Evolutionary conservation across 2,329 filamentous ascomycete species (phyloP).

Genomic region (Hirsutella thompsonii): DNA sequence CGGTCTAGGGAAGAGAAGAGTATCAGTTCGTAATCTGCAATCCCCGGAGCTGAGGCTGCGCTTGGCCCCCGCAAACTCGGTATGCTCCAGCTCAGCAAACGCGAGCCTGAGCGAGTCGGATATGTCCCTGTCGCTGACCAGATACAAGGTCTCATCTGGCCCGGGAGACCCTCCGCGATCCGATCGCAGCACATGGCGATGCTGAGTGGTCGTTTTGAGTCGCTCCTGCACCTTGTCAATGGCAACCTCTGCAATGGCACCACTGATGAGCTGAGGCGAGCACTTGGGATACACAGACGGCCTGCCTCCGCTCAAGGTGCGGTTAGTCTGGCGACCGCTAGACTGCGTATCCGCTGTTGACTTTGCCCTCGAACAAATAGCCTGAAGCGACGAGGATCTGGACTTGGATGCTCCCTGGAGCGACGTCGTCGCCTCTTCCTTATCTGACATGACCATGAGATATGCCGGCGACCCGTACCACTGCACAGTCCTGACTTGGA

Average conservation of each 20-base stretch:
- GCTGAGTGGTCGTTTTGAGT: constrained; percentile 1
- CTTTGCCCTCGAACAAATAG: background rate
- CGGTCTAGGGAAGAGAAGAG: constrained; percentile 7
- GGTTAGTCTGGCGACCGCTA: background rate
- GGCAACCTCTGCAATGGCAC: background rate
- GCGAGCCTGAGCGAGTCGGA: constrained; percentile 2
- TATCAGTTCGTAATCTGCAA: background rate
- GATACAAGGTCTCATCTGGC: constrained; percentile 3
- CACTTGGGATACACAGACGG: background rate
- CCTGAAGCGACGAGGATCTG: background rate
- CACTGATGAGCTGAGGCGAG: background rate
- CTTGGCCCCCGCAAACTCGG: background rate
- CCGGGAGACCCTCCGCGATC: background rate
- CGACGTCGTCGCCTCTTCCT: background rate
- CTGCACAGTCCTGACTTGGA: constrained; percentile 4
- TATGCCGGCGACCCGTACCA: constrained; percentile 4
- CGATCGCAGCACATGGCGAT: constrained; percentile 1
- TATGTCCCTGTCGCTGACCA: constrained; percentile 7
- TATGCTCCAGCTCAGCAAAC: background rate
- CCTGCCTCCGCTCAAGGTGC: background rate
- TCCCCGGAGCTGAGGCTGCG: background rate
- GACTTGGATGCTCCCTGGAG: background rate
- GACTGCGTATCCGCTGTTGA: background rate
- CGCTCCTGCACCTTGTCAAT: constrained; percentile 1
- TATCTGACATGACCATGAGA: constrained; percentile 3